Conservation (phyloP, 331 rosid species). For the Quercus tomentella region DNA sequence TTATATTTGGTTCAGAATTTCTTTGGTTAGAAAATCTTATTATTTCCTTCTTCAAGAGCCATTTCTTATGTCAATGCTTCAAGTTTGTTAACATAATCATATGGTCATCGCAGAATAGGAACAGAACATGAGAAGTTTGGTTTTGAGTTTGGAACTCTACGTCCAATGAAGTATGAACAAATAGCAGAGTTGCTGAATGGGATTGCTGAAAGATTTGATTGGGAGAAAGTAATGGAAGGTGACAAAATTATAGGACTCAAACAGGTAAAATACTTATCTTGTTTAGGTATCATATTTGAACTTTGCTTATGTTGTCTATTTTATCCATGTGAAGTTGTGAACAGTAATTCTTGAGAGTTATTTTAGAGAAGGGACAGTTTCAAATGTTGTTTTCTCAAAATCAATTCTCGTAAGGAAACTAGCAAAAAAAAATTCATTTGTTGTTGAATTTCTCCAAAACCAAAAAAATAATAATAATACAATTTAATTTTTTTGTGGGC, state of each 20-base stretch:
- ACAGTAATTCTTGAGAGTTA: neutral
- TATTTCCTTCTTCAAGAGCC: neutral
- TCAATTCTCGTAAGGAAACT: slow-evolving; percentile 13
- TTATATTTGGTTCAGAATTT: neutral
- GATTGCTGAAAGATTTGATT: slow-evolving; percentile 90
- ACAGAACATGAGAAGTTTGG: slow-evolving; percentile 99
- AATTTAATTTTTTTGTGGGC: slow-evolving; percentile 22
- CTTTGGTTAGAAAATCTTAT: neutral
- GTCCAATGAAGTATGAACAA: slow-evolving; percentile 85
- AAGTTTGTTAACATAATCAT: slow-evolving; percentile 12
- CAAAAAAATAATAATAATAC: neutral
- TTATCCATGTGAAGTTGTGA: neutral
- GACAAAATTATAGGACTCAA: slow-evolving; percentile 90
- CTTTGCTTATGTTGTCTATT: neutral
- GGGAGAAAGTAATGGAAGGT: slow-evolving; percentile 94
- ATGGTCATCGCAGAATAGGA: slow-evolving; percentile 74
- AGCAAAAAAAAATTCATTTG: slow-evolving; percentile 2
- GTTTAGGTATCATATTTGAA: neutral
- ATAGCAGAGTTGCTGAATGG: slow-evolving; percentile 80
- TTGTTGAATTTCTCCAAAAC: neutral
- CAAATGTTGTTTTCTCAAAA: slow-evolving; percentile 4
- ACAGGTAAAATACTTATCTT: slow-evolving; percentile 44
- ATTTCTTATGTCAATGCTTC: neutral
- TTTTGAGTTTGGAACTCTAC: slow-evolving; percentile 71
- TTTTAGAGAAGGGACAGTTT: neutral